Evolutionary conservation across 1,284 basidiomycete species (phyloP), one percentile per base, ranked within the genome.

Genomic region (Pseudomicrostroma phylloplanum): DNA sequence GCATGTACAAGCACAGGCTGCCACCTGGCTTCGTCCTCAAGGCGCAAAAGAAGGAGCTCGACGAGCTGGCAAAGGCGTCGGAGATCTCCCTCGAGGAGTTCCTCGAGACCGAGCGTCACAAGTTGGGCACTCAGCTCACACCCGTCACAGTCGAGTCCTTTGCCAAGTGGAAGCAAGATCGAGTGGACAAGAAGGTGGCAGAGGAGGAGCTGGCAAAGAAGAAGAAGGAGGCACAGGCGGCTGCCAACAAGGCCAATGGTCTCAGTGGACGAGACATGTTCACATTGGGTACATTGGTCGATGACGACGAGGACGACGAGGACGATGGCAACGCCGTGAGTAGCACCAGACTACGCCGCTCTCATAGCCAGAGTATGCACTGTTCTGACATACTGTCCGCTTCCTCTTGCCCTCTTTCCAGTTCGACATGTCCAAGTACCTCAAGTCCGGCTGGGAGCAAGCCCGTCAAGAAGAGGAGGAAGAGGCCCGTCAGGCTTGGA

Each of bases 231-330:
- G 79, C 86, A 2, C 89, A 92, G 71, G 85, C 85, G 67, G 43
- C 55, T 2, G 92, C 92, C 4, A 94, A 94, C 70, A 96, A 96
- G 86, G 87, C 84, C 80, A 85, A 83, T 42, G 96, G 94, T 59
- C 91, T 99, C 89, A 91, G 89, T 65, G 94, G 94, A 60, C 86
- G 92, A 81, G 96, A 98, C 82, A 83, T 99, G 80, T 91, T 92
- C 71, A 76, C 85, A 82, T 93, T 91, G 84, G 93, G 96, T 80
- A 90, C 92, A 17, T 91, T 97, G 75, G 89, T 94, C 87, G 92
- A 94, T 82, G 86, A 86, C 69, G 91, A 93, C 72, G 76, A 73
- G 1, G 80, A 74, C 15, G 90, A 88, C 6, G 88, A 83, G 12
- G 89, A 86, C 40, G 86, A 82, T 7, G 64, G 88, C 49, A 46